phyloP scores from a whole-genome alignment of 1,284 basidiomycete genomes.

The Leccinum insolens region DNA sequence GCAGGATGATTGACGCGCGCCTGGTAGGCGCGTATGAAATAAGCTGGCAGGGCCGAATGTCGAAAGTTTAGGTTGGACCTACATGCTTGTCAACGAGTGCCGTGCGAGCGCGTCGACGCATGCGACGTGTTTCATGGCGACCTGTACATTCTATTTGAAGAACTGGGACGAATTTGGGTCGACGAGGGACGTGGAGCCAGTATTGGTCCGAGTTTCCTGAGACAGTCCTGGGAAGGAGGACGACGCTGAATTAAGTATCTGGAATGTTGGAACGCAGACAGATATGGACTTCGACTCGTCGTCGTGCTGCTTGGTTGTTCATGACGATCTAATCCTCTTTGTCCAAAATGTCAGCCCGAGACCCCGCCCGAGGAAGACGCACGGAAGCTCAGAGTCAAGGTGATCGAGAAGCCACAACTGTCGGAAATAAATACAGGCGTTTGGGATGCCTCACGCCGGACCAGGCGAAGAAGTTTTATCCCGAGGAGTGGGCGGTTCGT shows the following conservation, averaged over 20 bases:
- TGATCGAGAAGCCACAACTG: slow-evolving; percentile 95
- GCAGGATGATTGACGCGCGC: slow-evolving; percentile 35
- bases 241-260: slow-evolving; percentile 6
- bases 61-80: slow-evolving; percentile 18
- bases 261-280: slow-evolving; percentile 37
- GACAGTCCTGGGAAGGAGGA: neutral
- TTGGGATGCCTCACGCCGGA: slow-evolving; percentile 91
- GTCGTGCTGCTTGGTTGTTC: slow-evolving; percentile 95
- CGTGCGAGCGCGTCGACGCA: slow-evolving; percentile 42
- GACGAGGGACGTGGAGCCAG: slow-evolving; percentile 15
- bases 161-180: slow-evolving; percentile 47
- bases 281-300: slow-evolving; percentile 97
- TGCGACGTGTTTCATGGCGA: slow-evolving; percentile 21
- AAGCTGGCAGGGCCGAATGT: neutral
- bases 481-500: slow-evolving; percentile 94
- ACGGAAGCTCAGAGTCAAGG: slow-evolving; percentile 62
- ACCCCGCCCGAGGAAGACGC: slow-evolving; percentile 8
- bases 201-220: neutral
- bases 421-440: slow-evolving; percentile 97
- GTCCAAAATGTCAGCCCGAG: slow-evolving; percentile 14
- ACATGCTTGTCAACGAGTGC: slow-evolving; percentile 44
- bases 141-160: slow-evolving; percentile 48
- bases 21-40: slow-evolving; percentile 35
- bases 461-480: slow-evolving; percentile 88
- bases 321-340: slow-evolving; percentile 41